Evolutionary conservation across 2,329 filamentous ascomycete genomes (phyloP), one percentile per base, ranked within the genome.

Genomic region (Fusarium concolor): DNA sequence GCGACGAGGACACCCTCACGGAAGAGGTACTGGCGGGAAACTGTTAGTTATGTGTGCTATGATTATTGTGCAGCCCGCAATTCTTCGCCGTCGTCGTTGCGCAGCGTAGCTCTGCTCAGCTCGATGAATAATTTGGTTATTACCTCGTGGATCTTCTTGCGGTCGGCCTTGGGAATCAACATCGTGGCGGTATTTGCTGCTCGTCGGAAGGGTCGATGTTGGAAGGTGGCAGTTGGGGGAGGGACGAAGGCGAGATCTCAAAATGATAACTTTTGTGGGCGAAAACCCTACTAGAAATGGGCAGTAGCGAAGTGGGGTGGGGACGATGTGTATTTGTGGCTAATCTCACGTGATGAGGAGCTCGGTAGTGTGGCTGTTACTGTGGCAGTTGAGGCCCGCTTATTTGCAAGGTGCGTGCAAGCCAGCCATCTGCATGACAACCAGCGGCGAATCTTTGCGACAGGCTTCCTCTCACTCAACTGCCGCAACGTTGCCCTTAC

Each of bases 91-190:
- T 54, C 54, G 60, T 57, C 54, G 49, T 44, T 49, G 53, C 46
- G 50, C 55, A 57, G 46, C 49, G 58, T 33, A 22, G 47, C 31
- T 14, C 31, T 14, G 31, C 31, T 15, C 31, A 33, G 33, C 35
- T 51, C 26, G 35, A 10, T 52, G 55, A 47, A 50, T 49, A 26
- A 46, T 33, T 24, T 56, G 56, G 38, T 56, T 56, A 50, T 60
- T 82, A 86, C 84, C 86, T 91, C 95, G 90, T 99, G 96, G 87
- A 99, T 98, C 92, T 94, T 93, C 93, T 99, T 99, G 88, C 96
- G 94, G 88, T 99, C 96, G 85, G 93, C 92, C 92, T 98, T 98
- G 84, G 96, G 96, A 85, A 99, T 99, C 89, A 99, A 92, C 96
- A 89, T 89, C 92, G 94, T 87, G 83, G 81, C 83, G 83, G 82